phyloP scores from a whole-genome alignment of 1,284 basidiomycete species.

The Acaromyces ingoldii region DNA sequence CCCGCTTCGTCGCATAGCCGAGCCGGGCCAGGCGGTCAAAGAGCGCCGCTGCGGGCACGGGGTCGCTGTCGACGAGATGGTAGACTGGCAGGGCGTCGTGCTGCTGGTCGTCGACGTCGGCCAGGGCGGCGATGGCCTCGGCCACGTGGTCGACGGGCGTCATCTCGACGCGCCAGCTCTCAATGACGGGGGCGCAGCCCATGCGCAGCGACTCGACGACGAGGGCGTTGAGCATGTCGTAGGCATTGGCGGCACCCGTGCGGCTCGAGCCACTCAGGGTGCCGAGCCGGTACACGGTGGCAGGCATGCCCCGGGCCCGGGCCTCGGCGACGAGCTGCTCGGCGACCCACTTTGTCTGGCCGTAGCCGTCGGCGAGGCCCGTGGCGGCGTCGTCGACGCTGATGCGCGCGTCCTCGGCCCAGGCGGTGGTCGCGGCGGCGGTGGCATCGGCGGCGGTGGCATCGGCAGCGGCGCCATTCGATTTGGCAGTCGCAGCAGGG shows the following conservation, averaged over 20 bases:
- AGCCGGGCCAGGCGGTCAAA: constrained; percentile 40
- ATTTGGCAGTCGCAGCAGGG: no score
- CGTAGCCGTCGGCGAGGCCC: constrained; percentile 49
- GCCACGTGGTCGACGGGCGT: constrained; percentile 48
- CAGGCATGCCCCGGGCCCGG: constrained; percentile 42
- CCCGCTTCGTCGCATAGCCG: constrained; percentile 37
- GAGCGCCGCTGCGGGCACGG: constrained; percentile 29
- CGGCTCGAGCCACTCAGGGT: constrained; percentile 47
- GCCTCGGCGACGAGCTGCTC: constrained; percentile 49
- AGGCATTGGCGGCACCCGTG: constrained; percentile 48
- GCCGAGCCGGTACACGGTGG: constrained; percentile 49
- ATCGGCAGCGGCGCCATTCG: no score
- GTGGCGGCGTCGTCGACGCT: constrained; percentile 35
- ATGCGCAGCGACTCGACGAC: constrained; percentile 49
- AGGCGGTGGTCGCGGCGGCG: constrained; percentile 6
- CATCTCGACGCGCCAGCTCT: constrained; percentile 47
- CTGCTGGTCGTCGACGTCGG: constrained; percentile 27
- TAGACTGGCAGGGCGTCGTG: constrained; percentile 21
- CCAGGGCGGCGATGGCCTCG: constrained; percentile 41
- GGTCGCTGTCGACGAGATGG: constrained; percentile 45
- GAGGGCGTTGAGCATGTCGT: constrained; percentile 45
- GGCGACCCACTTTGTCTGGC: constrained; percentile 53
- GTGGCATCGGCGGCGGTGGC: background rate
- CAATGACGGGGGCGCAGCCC: constrained; percentile 41
- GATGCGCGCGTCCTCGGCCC: constrained; percentile 39